phyloP scores from a whole-genome alignment of 2,329 filamentous ascomycete species.

The Penicillium janthinellum region DNA sequence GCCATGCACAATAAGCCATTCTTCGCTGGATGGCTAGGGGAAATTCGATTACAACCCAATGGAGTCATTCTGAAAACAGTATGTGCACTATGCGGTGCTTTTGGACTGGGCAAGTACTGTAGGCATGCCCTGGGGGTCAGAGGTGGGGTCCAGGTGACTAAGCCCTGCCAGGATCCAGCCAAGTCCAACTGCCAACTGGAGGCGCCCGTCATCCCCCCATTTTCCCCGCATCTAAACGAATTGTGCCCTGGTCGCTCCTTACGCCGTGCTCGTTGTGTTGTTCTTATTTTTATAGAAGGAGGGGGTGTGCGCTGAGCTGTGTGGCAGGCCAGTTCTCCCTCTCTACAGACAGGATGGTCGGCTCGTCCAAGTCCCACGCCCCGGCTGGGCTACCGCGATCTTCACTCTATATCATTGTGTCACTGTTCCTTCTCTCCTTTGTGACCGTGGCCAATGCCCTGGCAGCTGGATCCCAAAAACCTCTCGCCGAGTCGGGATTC shows the following conservation, averaged over 20 bases:
- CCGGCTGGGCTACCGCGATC: constrained; percentile 13
- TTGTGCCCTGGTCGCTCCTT: constrained; percentile 1
- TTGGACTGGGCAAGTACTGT: not conserved
- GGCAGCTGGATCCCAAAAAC: constrained; percentile 33
- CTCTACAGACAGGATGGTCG: constrained; percentile 20
- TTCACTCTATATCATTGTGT: constrained; percentile 24
- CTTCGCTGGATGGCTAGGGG: not conserved
- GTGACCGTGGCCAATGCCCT: constrained; percentile 31
- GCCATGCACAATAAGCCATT: not conserved
- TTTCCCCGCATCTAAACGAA: constrained; percentile 23
- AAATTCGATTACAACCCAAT: not conserved
- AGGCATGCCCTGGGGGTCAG: not conserved
- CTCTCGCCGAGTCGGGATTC: constrained; percentile 18
- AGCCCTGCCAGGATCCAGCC: constrained; percentile 5
- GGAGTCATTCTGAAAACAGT: not conserved
- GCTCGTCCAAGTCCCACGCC: constrained; percentile 10
- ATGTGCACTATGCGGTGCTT: too few species aligned
- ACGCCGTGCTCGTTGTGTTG: constrained; percentile 5
- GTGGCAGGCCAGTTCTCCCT: constrained; percentile 8
- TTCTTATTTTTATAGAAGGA: constrained; percentile 22
- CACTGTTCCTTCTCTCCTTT: constrained; percentile 28
- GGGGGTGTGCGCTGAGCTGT: constrained; percentile 3
- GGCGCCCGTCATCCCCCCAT: constrained; percentile 8
- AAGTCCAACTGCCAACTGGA: not conserved
- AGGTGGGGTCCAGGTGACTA: constrained; percentile 12